Percentiles rank a stretch among this genome's conserved stretches.
phyloP scores from a whole-genome alignment of 2,329 filamentous ascomycete genomes.

The Alternaria viburni region DNA sequence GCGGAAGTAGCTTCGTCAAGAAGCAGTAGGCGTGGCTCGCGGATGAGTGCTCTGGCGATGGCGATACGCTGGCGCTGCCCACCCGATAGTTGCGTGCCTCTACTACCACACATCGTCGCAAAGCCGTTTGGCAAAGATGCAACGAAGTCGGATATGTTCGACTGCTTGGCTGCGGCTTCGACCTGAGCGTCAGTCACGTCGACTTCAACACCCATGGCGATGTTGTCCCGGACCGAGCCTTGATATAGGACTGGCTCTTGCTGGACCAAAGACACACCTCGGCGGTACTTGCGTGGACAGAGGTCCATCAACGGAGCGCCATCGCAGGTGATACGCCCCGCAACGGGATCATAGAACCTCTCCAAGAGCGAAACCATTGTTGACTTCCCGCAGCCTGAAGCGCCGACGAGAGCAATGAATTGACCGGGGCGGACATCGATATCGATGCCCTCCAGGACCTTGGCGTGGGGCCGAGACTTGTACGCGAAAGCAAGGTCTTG shows the following conservation, averaged over 20 bases:
- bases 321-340: conserved; percentile 80
- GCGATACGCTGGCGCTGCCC: conserved; percentile 96
- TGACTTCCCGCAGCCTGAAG: conserved; percentile 90
- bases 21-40: conserved; percentile 82
- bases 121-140: conserved; percentile 62
- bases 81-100: conserved; percentile 58
- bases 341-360: conserved; percentile 88
- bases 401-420: conserved; percentile 87
- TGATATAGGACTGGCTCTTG: conserved; percentile 96
- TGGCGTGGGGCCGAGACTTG: conserved; percentile 76
- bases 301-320: conserved; percentile 77
- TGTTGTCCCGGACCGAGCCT: conserved; percentile 88
- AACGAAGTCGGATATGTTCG: conserved; percentile 44
- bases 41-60: conserved; percentile 87
- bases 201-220: conserved; percentile 70
- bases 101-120: conserved; percentile 39
- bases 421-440: conserved; percentile 71
- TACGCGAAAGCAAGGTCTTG: conserved; percentile 81
- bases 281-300: conserved; percentile 82
- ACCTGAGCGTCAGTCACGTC: conserved; percentile 76
- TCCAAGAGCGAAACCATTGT: conserved; percentile 91
- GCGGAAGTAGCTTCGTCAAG: conserved; percentile 47
- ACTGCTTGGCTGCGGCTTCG: conserved; percentile 77
- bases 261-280: conserved; percentile 82
- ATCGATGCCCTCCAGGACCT: conserved; percentile 82